These are phyloP conservation scores for Chrysanthemum makinoi DNA, from an alignment of 129 eudicot genomes.

Conservation along the genomic window DNA sequence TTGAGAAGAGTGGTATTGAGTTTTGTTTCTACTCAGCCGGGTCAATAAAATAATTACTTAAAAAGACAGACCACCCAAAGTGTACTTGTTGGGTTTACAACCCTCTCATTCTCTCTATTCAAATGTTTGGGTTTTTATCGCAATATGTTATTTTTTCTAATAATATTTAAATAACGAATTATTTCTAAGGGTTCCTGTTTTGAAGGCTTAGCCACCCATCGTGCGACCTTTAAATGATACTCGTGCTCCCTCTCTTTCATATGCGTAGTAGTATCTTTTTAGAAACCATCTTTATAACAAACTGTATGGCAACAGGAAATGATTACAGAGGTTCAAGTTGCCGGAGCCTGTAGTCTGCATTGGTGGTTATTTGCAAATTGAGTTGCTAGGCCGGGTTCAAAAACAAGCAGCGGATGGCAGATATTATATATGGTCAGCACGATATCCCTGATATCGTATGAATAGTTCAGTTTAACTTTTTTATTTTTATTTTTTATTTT, in stretches of 20 bases:
- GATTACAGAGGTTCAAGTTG: conserved; percentile 64
- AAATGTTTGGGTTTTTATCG: too few relatives aligned
- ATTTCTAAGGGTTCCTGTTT: too few relatives aligned
- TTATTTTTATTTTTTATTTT: background rate
- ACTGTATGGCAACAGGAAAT: conserved; percentile 45
- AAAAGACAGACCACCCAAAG: too few relatives aligned
- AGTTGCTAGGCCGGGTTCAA: conserved; percentile 79
- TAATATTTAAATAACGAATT: too few relatives aligned
- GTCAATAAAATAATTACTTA: too few relatives aligned
- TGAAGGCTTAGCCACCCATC: background rate
- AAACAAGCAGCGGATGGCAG: conserved; percentile 58
- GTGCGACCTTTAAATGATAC: background rate
- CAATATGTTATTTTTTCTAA: too few relatives aligned
- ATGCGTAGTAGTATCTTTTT: background rate
- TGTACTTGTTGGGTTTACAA: too few relatives aligned
- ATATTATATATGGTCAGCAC: conserved; percentile 76
- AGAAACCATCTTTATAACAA: conserved; percentile 8
- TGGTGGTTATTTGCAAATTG: conserved; percentile 78
- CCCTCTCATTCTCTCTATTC: too few relatives aligned
- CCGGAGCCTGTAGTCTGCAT: conserved; percentile 82
- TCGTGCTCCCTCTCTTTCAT: background rate
- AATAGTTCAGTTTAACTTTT: background rate
- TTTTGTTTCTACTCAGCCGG: too few relatives aligned
- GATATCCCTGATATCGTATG: background rate
- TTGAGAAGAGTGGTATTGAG: too few relatives aligned